phyloP scores from a whole-genome alignment of 2,329 filamentous ascomycete species.

The Neofusicoccum laricinum region DNA sequence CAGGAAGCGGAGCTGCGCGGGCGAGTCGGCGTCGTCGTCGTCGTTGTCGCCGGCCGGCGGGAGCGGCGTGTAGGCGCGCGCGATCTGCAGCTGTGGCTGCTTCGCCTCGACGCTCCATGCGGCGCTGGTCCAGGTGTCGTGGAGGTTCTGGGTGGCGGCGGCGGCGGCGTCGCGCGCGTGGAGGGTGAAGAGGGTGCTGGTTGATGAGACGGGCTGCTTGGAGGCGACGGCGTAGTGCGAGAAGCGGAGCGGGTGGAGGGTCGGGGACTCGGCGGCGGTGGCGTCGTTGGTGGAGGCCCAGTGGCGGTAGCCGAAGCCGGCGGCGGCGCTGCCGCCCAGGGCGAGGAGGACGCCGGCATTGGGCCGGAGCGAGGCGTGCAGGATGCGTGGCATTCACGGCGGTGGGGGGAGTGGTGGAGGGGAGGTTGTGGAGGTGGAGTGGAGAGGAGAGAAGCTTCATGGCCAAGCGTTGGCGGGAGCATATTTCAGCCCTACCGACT shows the following conservation, averaged over 20 bases:
- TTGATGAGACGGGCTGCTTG: conserved; percentile 62
- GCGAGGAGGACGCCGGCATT: conserved; percentile 30
- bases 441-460: conserved; percentile 4
- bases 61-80: conserved; percentile 85
- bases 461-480: conserved; percentile 1
- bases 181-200: conserved; percentile 67
- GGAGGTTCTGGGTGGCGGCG: conserved; percentile 19
- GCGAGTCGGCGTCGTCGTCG: background rate
- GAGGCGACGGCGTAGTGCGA: conserved; percentile 63
- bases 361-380: conserved; percentile 24
- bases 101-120: conserved; percentile 91
- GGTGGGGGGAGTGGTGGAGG: background rate
- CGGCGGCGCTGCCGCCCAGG: conserved; percentile 32
- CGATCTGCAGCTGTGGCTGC: conserved; percentile 91
- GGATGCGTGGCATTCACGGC: conserved; percentile 8
- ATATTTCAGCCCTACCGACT: conserved; percentile 4
- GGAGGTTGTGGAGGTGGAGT: background rate
- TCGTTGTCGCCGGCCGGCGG: conserved; percentile 53
- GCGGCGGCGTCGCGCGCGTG: conserved; percentile 38
- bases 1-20: conserved; percentile 61
- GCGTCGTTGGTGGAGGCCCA: conserved; percentile 18
- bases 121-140: conserved; percentile 55
- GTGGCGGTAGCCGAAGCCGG: conserved; percentile 35
- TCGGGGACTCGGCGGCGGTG: conserved; percentile 16
- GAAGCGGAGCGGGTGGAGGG: conserved; percentile 60